Evolutionary conservation across 1,284 basidiomycete species (phyloP), one percentile per base, ranked within the genome.

Genomic region (Anthracocystis panici-leucophaei): DNA sequence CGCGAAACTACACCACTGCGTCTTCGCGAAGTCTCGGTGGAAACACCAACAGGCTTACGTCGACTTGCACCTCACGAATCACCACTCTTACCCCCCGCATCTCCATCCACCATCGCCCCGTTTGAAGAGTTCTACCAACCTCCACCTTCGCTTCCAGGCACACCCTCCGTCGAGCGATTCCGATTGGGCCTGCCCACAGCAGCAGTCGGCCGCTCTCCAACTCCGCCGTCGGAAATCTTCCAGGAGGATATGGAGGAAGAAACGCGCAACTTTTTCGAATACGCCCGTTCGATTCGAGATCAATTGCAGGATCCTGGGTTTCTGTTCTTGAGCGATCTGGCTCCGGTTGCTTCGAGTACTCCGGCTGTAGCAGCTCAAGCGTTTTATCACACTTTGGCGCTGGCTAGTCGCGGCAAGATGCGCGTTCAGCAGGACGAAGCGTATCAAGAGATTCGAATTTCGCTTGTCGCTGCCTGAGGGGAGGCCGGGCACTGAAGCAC

Each of bases 331-430:
- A 74, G 75, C 61, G 75, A 77, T 48, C 56, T 77, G 35, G 71
- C 55, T 3, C 70, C 75, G 0, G 66, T 79, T 0, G 63, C 74
- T 0, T 57, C 61, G 16, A 81, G 78, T 16, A 71, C 65, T 12
- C 70, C 79, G 3, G 56, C 54, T 0, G 78, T 83, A 3, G 85
- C 85, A 5, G 83, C 85, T 14, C 73, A 78, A 42, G 85, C 82
- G 5, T 75, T 86, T 52, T 85, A 84, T 52, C 83, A 85, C 44
- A 61, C 80, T 4, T 63, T 86, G 20, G 63, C 72, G 3, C 58
- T 86, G 1, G 74, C 80, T 0, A 82, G 60, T 21, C 70, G 65
- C 20, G 63, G 70, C 0, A 57, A 55, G 6, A 29, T 86, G 18
- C 66, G 52, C 21, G 79, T 85, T 6, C 49, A 66, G 21, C 85